Conservation (phyloP, 495 filamentous ascomycete genomes). For the Podospora anserina region DNA sequence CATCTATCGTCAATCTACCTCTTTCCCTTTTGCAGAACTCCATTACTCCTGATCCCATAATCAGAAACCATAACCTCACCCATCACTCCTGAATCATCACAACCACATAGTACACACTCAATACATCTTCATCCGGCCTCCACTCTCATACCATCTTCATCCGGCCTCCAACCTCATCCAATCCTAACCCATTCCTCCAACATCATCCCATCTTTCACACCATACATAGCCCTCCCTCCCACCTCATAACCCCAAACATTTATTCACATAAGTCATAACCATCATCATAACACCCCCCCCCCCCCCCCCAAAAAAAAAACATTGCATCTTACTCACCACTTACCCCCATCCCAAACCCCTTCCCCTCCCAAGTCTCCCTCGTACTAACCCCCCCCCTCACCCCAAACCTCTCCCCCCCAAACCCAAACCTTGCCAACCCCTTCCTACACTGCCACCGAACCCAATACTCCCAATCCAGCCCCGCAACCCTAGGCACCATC, state of each 20-base stretch:
- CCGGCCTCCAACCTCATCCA: too few relatives aligned
- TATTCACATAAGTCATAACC: background rate
- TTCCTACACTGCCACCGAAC: slow-evolving; percentile 10
- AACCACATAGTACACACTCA: too few relatives aligned
- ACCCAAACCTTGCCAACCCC: slow-evolving; percentile 14
- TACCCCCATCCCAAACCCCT: background rate
- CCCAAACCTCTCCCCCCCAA: slow-evolving; percentile 3
- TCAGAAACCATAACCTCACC: background rate
- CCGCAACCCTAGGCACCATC: slow-evolving; percentile 11
- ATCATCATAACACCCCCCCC: background rate
- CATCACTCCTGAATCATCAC: background rate
- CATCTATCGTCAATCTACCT: background rate
- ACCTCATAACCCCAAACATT: background rate
- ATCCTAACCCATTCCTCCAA: background rate
- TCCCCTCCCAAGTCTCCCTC: background rate
- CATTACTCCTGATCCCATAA: background rate
- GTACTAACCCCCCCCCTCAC: background rate
- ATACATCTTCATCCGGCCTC: too few relatives aligned
- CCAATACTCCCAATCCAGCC: slow-evolving; percentile 20
- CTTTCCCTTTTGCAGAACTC: background rate
- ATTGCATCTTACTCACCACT: background rate
- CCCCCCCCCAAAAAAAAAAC: too few relatives aligned
- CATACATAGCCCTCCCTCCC: background rate
- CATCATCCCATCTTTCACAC: background rate
- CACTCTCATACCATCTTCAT: too few relatives aligned